Conservation (phyloP, 129 eudicot genomes). For the Apium graveolens region DNA sequence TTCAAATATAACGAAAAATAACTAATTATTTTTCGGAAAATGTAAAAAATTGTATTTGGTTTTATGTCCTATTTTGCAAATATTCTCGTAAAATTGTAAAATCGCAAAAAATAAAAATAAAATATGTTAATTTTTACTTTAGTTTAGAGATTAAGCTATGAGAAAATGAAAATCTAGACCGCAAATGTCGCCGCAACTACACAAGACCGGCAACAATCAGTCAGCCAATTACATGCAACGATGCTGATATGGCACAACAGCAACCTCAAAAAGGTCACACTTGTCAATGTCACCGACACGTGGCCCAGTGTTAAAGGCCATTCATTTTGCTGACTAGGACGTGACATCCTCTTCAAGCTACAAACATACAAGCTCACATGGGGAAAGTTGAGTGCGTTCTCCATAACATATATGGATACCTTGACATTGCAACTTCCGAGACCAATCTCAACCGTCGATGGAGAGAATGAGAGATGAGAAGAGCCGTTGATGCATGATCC, state of each 20-base stretch:
- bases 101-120: too few species aligned
- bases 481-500: not conserved
- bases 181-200: conserved; percentile 3
- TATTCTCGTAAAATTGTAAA: too few species aligned
- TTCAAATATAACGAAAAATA: too few species aligned
- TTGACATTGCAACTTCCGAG: not conserved
- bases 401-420: not conserved
- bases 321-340: not conserved
- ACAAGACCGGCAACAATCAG: not conserved
- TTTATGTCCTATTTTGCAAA: too few species aligned
- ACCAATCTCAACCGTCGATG: not conserved
- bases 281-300: not conserved
- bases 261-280: not conserved
- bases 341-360: not conserved
- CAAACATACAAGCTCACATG: not conserved
- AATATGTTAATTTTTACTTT: too few species aligned
- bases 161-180: not conserved
- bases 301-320: not conserved
- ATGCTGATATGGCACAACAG: not conserved
- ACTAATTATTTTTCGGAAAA: too few species aligned
- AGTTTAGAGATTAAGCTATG: too few species aligned
- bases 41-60: too few species aligned
- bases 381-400: not conserved
- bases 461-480: not conserved
- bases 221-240: not conserved